Percentiles rank a stretch among this genome's conserved stretches.
phyloP scores from a whole-genome alignment of 2,329 filamentous ascomycete species.

The Ophiostoma sp. region DNA sequence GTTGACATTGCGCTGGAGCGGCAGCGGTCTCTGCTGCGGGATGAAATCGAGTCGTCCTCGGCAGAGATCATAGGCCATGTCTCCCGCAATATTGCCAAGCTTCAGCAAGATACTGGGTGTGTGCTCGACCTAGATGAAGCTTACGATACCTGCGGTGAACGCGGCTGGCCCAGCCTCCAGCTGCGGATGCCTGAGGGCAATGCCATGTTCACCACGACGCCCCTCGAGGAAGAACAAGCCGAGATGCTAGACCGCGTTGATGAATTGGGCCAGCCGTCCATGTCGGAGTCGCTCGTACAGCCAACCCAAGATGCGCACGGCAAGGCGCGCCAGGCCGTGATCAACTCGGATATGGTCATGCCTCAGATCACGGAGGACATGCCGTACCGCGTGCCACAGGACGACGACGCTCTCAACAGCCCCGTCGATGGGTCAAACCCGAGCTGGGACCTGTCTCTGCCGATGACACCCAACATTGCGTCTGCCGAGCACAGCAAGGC shows the following conservation, averaged over 20 bases:
- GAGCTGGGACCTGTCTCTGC: conserved; percentile 19
- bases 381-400: conserved; percentile 26
- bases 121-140: conserved; percentile 31
- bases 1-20: conserved; percentile 28
- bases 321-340: conserved; percentile 15
- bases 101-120: conserved; percentile 30
- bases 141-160: conserved; percentile 26
- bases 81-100: conserved; percentile 30
- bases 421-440: conserved; percentile 20
- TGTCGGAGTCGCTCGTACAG: neutral
- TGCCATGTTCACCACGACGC: conserved; percentile 21
- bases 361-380: conserved; percentile 21
- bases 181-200: conserved; percentile 26
- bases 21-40: conserved; percentile 23
- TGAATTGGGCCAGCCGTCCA: neutral
- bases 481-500: conserved; percentile 9
- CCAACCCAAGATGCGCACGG: neutral
- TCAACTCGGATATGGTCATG: conserved; percentile 23
- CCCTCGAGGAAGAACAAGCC: conserved; percentile 19
- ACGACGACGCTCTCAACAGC: conserved; percentile 27
- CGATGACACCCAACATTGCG: conserved; percentile 18
- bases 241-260: conserved; percentile 14
- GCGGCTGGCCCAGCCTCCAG: conserved; percentile 30
- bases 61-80: conserved; percentile 29
- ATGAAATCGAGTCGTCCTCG: conserved; percentile 23